Evolutionary conservation across 495 filamentous ascomycete genomes (phyloP).

Genomic region (Lasiosphaeria ovina): DNA sequence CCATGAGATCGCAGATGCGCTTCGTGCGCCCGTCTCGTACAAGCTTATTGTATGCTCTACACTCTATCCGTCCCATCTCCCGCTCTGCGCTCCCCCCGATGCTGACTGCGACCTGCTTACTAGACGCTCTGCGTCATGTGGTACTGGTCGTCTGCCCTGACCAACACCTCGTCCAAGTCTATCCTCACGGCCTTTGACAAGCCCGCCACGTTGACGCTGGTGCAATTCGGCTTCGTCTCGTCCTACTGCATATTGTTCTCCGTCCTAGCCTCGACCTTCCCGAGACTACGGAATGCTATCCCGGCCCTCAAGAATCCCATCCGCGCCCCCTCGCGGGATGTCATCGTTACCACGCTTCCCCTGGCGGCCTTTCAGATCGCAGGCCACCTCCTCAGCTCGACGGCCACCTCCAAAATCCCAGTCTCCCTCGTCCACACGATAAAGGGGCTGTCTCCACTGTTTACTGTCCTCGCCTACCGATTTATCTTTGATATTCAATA

Average conservation of each 20-base stretch:
- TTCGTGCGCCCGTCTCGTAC: constrained; percentile 86
- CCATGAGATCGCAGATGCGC: constrained; percentile 86
- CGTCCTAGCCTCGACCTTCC: constrained; percentile 67
- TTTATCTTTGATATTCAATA: constrained; percentile 85
- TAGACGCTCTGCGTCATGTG: constrained; percentile 81
- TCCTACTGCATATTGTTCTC: constrained; percentile 81
- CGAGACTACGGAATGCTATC: constrained; percentile 61
- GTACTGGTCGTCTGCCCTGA: constrained; percentile 92
- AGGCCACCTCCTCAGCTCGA: constrained; percentile 89
- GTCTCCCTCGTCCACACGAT: constrained; percentile 98
- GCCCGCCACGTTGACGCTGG: constrained; percentile 87
- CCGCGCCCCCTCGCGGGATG: constrained; percentile 73
- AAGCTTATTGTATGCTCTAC: constrained; percentile 49
- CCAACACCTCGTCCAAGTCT: constrained; percentile 96
- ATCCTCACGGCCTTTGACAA: constrained; percentile 92
- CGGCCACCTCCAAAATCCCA: constrained; percentile 88
- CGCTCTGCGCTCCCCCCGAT: background rate
- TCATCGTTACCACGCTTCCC: constrained; percentile 83
- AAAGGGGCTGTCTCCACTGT: constrained; percentile 96
- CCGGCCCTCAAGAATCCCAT: constrained; percentile 82
- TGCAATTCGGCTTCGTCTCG: constrained; percentile 94
- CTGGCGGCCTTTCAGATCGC: constrained; percentile 90
- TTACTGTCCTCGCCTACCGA: constrained; percentile 92
- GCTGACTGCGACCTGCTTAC: constrained; percentile 21
- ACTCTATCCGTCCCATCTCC: background rate